Evolutionary conservation across 1,139 yeast species (phyloP).

Genomic region (Geotrichum australiense): DNA sequence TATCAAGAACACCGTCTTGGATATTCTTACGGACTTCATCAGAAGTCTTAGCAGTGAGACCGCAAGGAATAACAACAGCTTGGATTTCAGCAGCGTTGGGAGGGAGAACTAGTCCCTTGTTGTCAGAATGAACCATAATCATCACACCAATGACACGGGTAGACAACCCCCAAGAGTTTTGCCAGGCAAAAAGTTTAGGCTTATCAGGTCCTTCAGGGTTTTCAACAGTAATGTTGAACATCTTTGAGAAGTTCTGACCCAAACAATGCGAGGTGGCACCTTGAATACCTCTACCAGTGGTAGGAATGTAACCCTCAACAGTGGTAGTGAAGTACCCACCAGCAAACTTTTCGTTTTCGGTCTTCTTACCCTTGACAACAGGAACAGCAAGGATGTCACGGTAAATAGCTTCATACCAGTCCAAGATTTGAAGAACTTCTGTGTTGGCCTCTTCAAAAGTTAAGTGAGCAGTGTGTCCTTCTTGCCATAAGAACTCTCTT

Average conservation of each 20-base stretch:
- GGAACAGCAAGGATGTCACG: conserved; percentile 95
- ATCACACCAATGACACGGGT: conserved; percentile 98
- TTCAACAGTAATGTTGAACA: conserved; percentile 94
- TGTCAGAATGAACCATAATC: conserved; percentile 98
- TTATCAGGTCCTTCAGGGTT: conserved; percentile 73
- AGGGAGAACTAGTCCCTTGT: conserved; percentile 95
- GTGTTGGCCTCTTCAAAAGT: conserved; percentile 69
- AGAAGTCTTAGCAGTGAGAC: conserved; percentile 80
- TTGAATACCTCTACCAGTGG: conserved; percentile 99
- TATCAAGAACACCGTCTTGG: conserved; percentile 57
- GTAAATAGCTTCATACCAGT: conserved; percentile 77
- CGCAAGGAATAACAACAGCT: conserved; percentile 90
- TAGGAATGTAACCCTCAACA: conserved; percentile 93
- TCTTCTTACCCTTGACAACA: conserved; percentile 88
- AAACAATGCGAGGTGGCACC: conserved; percentile 98
- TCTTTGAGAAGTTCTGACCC: conserved; percentile 97
- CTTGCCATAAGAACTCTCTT: conserved; percentile 99
- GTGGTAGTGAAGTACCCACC: conserved; percentile 97
- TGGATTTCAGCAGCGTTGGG: conserved; percentile 94
- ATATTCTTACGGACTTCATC: conserved; percentile 67
- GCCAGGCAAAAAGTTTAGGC: conserved; percentile 84
- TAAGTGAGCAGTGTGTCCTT: conserved; percentile 97
- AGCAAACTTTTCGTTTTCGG: conserved; percentile 97
- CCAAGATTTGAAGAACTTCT: conserved; percentile 83
- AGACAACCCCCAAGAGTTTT: conserved; percentile 98